Base-by-base conservation (phyloP, 768 basidiomycete species). In the Tubosaeta sp. region DNA sequence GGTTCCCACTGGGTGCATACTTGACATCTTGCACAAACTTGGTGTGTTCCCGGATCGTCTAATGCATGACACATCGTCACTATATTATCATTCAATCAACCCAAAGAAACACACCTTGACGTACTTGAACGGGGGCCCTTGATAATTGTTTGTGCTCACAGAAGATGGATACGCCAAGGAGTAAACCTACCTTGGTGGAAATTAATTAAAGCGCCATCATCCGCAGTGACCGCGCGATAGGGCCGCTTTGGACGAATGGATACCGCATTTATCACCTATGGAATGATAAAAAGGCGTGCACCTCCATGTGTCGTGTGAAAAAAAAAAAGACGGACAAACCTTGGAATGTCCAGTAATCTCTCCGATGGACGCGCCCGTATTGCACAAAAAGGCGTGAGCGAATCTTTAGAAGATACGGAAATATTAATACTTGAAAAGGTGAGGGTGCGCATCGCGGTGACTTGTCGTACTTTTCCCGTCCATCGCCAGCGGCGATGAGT, bases 401-500 rank as follows among this genome's bases (percentile, higher is more conserved):
- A 88, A 90, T 63, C 90, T 92, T 54, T 5, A 29, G 13, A 18
- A 18, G 30, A 12, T 29, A 44, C 19, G n/a, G 11, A 24, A n/a
- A 38, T 49, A 14, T 13, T 4, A 18, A 29, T 30, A 8, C 1
- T 36, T 43, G 18, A 45, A 36, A 27, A 34, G 30, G 21, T 9
- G 14, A 3, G 18, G 29, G 11, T 4, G 36, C 10, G 6, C 9
- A 12, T 13, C 1, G 13, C 9, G 8, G 14, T 5, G 13, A 46
- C 0, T 12, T 34, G 12, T 48, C 57, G 16, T 48, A 93, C 91
- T 87, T 91, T 61, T 94, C 94, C 52, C 84, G 78, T 31, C 94
- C 94, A 57, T 95, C 91, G 47, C 95, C 95, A 12, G 90, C 94
- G 7, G 87, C 90, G 44, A 97, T 88, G 51, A 98, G 87, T n/a